A percentile compares a stretch with the other conserved stretches of the same genome.
phyloP scores from a whole-genome alignment of 177 flowering plant species.

The Vitis hybrid region DNA sequence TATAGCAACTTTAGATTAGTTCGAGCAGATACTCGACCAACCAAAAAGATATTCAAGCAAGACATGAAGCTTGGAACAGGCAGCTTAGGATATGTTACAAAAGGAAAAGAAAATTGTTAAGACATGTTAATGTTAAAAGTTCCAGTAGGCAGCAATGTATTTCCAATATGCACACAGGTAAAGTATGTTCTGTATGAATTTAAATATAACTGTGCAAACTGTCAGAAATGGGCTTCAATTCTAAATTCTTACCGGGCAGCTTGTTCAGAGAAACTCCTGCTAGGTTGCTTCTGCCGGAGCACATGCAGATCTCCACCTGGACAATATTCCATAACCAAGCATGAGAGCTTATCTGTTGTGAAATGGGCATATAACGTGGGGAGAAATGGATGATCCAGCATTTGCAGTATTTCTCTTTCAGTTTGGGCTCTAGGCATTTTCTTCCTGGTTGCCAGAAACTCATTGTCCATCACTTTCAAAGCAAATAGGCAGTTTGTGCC shows the following conservation, averaged over 20 bases:
- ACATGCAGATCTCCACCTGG: slow-evolving; percentile 93
- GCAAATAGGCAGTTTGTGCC: slow-evolving; percentile 80
- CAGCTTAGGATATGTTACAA: background rate
- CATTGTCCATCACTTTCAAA: slow-evolving; percentile 83
- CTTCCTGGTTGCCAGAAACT: slow-evolving; percentile 59
- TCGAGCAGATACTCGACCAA: background rate
- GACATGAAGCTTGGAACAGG: background rate
- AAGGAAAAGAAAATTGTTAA: background rate
- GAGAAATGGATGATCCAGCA: slow-evolving; percentile 94
- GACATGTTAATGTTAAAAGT: background rate
- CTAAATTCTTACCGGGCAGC: slow-evolving; percentile 59
- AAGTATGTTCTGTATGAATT: background rate
- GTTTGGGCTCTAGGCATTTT: slow-evolving; percentile 76
- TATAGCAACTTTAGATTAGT: background rate
- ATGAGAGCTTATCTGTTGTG: slow-evolving; percentile 60
- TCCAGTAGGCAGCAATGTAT: background rate
- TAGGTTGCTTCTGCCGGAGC: slow-evolving; percentile 75
- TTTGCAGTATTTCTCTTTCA: slow-evolving; percentile 73
- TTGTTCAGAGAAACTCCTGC: slow-evolving; percentile 63
- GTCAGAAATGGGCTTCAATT: background rate
- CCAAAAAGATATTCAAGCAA: background rate
- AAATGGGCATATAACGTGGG: slow-evolving; percentile 89
- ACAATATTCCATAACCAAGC: slow-evolving; percentile 93
- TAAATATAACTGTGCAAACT: background rate
- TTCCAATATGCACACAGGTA: background rate